Evolutionary conservation across 2,329 filamentous ascomycete genomes (phyloP), one percentile per base, ranked within the genome.

Genomic region (Calonectria pseudoturangicola): DNA sequence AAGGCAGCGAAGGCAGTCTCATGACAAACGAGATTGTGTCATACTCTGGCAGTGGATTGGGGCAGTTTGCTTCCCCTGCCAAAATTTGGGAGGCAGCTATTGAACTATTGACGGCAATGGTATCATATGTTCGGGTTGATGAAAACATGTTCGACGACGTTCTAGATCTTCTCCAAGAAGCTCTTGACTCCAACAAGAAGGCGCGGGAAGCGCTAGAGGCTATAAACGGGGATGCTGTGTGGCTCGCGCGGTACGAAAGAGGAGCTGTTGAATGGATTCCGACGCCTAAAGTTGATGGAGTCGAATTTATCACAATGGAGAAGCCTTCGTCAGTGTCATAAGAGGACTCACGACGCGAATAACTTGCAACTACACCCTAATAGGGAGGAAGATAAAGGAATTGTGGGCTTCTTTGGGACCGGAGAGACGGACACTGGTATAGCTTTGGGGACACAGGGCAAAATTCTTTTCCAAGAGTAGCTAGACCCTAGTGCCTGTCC

Each of bases 211-310:
- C 90, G 13, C 83, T 97, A 56, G 91, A 93, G 75, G 84, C 81
- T 3, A 85, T 93, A 66, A 95, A 96, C 81, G 86, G 88, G 1
- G 94, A 97, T 85, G 93, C 93, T 1, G 92, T 97, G 4, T 97
- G 95, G 95, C 83, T 96, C 75, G 86, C 87, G 48, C 83, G 90
- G 79, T 89, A 89, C 69, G 84, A 89, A 77, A 82, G 83, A 67
- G 87, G 88, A 12, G 75, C 83, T 72, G 78, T 86, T 43, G 78
- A 85, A 66, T 79, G 77, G 73, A 76, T 81, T 69, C 80, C 82
- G 48, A 82, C 80, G 13, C 88, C 88, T 10, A 76, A 81, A 27
- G 77, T 89, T 76, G 84, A 88, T 6, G 88, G 87, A 0, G 79
- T 84, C 50, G 77, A 75, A 5, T 89, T 89, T 79, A 68, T 77